Evolutionary conservation across 75 land plant genomes (phyloP), one percentile per base, ranked within the genome.

Genomic region (Sequoia sempervirens): DNA sequence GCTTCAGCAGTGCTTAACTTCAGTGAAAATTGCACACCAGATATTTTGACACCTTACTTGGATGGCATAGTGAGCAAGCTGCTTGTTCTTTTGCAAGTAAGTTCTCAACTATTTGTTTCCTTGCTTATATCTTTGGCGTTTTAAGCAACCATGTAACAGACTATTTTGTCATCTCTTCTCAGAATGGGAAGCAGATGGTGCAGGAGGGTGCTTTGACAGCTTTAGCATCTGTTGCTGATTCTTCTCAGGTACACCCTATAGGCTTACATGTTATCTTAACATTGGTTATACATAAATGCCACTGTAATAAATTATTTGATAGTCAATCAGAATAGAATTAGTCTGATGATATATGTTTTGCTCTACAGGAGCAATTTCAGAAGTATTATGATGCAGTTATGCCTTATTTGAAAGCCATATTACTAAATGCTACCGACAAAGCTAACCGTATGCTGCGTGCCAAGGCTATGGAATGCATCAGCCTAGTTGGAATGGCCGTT

Each of bases 121-220:
- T 82, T 73, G 47, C 43, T 74, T 38, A 47, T 45, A 75, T 46
- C 17, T 17, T 43, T 13, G 12, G 13, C 20, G 54, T 41, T 40
- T 80, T n/a, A 28, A 52, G 17, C 20, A 81, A 75, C 1, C 81
- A 72, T 85, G 7, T 84, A 84, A 61, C 23, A 13, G 38, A 1
- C 54, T 53, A 47, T 52, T 34, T 37, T 80, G 40, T 28, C 74
- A 13, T 73, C 14, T 53, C 40, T 72, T 36, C 15, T 75, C 91
- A 97, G 99, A 97, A 93, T 89, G 98, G 96, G 54, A 97, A 96
- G 91, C 94, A 97, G 85, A 96, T 97, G 99, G 99, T 97, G 26
- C 99, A 97, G 84, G 99, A 97, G 89, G 99, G 99, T 28, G 98
- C 98, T 47, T 87, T 97, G 88, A 97, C 96, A 41, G 96, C 99